A percentile compares a stretch with the other conserved stretches of the same genome.
Evolutionary conservation across 208 protist species (phyloP).

Genomic region (Wallacemonas sp.): DNA sequence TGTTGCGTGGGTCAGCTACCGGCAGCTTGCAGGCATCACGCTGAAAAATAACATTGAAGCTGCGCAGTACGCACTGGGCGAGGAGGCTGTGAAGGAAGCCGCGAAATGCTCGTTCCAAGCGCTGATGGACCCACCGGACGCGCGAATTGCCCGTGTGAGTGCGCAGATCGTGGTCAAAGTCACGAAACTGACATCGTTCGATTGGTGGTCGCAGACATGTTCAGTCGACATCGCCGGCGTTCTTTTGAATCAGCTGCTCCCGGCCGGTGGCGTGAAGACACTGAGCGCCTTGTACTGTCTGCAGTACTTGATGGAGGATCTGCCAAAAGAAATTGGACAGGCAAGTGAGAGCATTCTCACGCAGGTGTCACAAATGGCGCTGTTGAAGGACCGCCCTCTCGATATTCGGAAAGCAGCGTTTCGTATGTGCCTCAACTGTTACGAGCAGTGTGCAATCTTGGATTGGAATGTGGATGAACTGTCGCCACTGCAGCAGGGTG

Average conservation of each 20-base stretch:
- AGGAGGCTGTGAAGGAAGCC: slow-evolving; percentile 68
- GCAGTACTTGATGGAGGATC: slow-evolving; percentile 89
- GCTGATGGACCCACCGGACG: slow-evolving; percentile 52
- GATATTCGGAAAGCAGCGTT: slow-evolving; percentile 77
- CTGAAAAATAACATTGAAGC: slow-evolving; percentile 84
- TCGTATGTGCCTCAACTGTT: slow-evolving; percentile 86
- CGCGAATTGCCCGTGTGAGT: slow-evolving; percentile 59
- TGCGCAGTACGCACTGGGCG: slow-evolving; percentile 66
- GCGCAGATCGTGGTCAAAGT: slow-evolving; percentile 88
- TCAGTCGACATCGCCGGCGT: slow-evolving; percentile 65
- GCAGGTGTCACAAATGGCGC: slow-evolving; percentile 46
- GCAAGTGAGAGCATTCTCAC: slow-evolving; percentile 73
- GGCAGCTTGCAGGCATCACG: slow-evolving; percentile 77
- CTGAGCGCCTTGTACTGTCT: slow-evolving; percentile 77
- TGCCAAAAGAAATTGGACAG: slow-evolving; percentile 72
- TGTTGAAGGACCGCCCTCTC: slow-evolving; percentile 24
- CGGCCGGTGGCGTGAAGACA: slow-evolving; percentile 53
- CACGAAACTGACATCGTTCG: slow-evolving; percentile 73
- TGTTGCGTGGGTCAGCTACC: slow-evolving; percentile 67
- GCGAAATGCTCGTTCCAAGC: slow-evolving; percentile 56
- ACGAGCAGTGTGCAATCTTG: slow-evolving; percentile 76
- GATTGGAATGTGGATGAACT: slow-evolving; percentile 84
- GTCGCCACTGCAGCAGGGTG: slow-evolving; percentile 72
- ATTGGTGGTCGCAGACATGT: slow-evolving; percentile 67
- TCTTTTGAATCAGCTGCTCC: slow-evolving; percentile 70